These are phyloP conservation scores for Leptomonas pyrrhocoris DNA, from an alignment of 208 protist species.

Conservation along the genomic window DNA sequence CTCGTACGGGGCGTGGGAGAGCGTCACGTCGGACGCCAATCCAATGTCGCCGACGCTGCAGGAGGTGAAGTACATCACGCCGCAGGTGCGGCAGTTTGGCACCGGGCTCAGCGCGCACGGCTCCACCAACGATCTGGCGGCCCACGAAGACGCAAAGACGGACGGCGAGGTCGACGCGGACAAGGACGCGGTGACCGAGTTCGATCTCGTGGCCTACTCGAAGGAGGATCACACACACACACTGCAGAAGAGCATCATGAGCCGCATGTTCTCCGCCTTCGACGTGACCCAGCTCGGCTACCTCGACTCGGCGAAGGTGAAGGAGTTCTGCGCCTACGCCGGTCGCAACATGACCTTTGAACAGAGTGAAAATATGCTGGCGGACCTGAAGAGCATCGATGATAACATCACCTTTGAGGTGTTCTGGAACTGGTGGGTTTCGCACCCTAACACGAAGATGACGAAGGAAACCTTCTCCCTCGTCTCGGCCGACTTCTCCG, in stretches of 20 bases:
- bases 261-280: slow-evolving; percentile 89
- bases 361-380: slow-evolving; percentile 57
- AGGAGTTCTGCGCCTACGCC: slow-evolving; percentile 81
- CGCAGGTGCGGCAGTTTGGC: slow-evolving; percentile 50
- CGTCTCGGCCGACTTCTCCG: slow-evolving; percentile 86
- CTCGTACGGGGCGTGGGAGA: slow-evolving; percentile 6
- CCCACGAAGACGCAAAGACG: slow-evolving; percentile 16
- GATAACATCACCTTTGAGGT: slow-evolving; percentile 80
- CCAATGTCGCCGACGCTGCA: slow-evolving; percentile 35
- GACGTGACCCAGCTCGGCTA: slow-evolving; percentile 83
- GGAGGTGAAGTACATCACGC: slow-evolving; percentile 41
- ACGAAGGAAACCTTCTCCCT: slow-evolving; percentile 80
- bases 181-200: slow-evolving; percentile 54
- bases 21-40: slow-evolving; percentile 9
- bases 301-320: slow-evolving; percentile 64
- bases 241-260: slow-evolving; percentile 83
- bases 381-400: slow-evolving; percentile 57
- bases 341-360: slow-evolving; percentile 57
- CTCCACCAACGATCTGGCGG: slow-evolving; percentile 18
- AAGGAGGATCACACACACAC: slow-evolving; percentile 78
- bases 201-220: slow-evolving; percentile 81
- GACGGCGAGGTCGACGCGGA: neutral
- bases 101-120: slow-evolving; percentile 43
- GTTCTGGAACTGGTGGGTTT: slow-evolving; percentile 88
- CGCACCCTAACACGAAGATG: slow-evolving; percentile 47